Evolutionary conservation across 2,329 filamentous ascomycete species (phyloP).

Genomic region (Colletotrichum graminicola): DNA sequence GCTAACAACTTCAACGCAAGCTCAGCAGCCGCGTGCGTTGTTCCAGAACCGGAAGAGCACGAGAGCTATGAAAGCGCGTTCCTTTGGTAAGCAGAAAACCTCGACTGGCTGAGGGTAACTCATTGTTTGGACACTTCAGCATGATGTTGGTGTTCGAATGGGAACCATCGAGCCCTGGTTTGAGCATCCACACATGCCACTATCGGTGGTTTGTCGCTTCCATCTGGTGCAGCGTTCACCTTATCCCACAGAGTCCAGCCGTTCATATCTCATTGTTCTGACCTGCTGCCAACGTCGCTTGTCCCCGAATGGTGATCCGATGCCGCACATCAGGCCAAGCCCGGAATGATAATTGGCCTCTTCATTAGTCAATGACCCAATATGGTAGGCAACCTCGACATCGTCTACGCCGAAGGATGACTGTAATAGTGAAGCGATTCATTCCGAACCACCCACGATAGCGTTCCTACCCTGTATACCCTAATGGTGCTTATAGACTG

Average conservation of each 20-base stretch:
- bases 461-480: constrained; percentile 78
- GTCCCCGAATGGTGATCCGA: not conserved
- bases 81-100: constrained; percentile 11
- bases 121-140: not conserved
- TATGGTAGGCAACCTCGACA: not conserved
- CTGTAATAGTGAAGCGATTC: constrained; percentile 58
- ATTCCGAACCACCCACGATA: constrained; percentile 68
- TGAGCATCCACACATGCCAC: not conserved
- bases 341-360: not conserved
- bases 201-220: not conserved
- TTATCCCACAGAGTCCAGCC: not conserved
- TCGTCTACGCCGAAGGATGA: constrained; percentile 12
- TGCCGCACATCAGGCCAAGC: too few species aligned
- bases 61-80: constrained; percentile 21
- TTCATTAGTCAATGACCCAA: not conserved
- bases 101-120: not conserved
- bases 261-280: not conserved
- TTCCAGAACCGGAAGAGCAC: not conserved
- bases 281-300: not conserved
- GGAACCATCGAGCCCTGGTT: not conserved
- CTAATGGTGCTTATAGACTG: constrained; percentile 72
- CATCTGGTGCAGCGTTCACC: not conserved
- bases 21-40: not conserved
- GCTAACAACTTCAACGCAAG: not conserved
- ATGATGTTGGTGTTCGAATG: too few species aligned